A percentile compares a stretch with the other conserved stretches of the same genome.
Conservation (phyloP, 1,284 basidiomycete species). For the Leccinum insigne region DNA sequence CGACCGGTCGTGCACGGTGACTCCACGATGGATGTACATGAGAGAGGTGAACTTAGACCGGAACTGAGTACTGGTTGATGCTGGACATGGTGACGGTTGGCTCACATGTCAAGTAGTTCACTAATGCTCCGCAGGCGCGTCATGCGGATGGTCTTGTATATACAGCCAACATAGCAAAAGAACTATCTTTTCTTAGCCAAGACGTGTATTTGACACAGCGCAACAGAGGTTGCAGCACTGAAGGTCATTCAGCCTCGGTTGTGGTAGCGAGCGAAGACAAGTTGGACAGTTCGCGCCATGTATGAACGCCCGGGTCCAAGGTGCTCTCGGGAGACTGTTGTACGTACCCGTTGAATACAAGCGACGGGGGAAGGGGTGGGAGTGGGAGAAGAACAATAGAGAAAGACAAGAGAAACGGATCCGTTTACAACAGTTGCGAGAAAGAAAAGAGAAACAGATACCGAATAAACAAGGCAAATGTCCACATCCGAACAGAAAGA, state of each 20-base stretch:
- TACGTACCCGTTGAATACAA: background rate
- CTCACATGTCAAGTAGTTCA: conserved; percentile 30
- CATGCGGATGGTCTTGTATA: conserved; percentile 28
- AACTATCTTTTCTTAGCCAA: no score
- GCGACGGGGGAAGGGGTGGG: background rate
- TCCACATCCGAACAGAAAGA: background rate
- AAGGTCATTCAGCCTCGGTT: no score
- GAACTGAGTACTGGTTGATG: no score
- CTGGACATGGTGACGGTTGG: conserved; percentile 1
- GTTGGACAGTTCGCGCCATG: no score
- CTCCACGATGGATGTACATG: no score
- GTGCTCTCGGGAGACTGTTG: no score
- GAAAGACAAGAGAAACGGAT: background rate
- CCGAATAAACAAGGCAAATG: background rate
- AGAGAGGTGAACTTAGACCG: no score
- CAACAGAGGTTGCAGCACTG: no score
- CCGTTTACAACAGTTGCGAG: background rate
- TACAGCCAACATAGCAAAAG: background rate
- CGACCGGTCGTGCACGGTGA: no score
- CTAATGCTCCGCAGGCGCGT: conserved; percentile 27
- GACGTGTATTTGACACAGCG: no score
- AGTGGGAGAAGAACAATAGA: background rate
- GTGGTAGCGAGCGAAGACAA: no score
- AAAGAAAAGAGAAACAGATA: background rate
- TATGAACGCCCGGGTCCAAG: no score